Conservation (phyloP, 2,329 filamentous ascomycete species). For the Xylaria sp. region DNA sequence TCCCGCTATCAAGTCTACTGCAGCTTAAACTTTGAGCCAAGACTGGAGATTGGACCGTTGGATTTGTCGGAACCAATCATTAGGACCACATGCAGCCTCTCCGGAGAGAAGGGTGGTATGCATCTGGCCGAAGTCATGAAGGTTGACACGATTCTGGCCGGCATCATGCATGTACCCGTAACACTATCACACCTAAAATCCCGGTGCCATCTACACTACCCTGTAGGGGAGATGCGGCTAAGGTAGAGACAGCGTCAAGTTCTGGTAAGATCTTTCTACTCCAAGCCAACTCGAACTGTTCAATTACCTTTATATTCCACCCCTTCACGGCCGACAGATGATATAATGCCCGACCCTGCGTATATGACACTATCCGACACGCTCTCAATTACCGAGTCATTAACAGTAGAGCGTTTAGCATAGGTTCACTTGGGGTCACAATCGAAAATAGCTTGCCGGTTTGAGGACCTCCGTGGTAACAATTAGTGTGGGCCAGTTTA, state of each 20-base stretch:
- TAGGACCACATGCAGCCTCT: constrained; percentile 43
- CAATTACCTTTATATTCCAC: constrained; percentile 3
- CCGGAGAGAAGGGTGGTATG: constrained; percentile 29
- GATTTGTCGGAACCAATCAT: constrained; percentile 45
- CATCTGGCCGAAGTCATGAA: constrained; percentile 14
- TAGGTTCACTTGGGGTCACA: constrained; percentile 13
- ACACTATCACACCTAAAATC: constrained; percentile 5
- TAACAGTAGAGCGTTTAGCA: not conserved
- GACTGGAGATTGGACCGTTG: constrained; percentile 12
- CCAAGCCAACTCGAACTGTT: not conserved
- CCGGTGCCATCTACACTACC: constrained; percentile 3
- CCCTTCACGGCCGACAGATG: constrained; percentile 4
- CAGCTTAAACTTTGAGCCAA: constrained; percentile 17
- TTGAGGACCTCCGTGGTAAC: constrained; percentile 2
- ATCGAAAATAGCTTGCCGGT: constrained; percentile 6
- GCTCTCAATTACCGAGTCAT: constrained; percentile 4
- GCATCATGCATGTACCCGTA: constrained; percentile 5
- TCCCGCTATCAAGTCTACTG: constrained; percentile 20
- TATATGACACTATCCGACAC: constrained; percentile 12
- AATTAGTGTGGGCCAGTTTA: constrained; percentile 29
- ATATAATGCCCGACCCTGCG: not conserved
- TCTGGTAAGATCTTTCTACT: not conserved
- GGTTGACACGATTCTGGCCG: constrained; percentile 14
- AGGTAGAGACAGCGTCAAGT: not conserved
- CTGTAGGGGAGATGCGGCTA: constrained; percentile 10